These are phyloP conservation scores for Tolypocladium inflatum DNA, from an alignment of 2,329 filamentous ascomycete species.

Conservation along the genomic window DNA sequence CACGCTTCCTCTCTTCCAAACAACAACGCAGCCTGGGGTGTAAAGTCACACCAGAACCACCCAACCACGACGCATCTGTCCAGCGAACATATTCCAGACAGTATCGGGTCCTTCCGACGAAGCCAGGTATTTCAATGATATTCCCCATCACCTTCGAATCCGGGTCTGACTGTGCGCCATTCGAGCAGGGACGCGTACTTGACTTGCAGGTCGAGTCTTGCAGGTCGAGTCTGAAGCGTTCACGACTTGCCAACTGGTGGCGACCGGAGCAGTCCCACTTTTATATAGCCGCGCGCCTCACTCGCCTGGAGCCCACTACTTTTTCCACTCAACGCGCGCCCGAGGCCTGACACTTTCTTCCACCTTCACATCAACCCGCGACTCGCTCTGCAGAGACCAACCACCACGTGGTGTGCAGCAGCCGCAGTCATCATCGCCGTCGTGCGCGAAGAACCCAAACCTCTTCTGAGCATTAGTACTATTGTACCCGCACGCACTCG, in stretches of 20 bases:
- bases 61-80: too few relatives aligned
- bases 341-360: not conserved
- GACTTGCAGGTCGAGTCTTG: not conserved
- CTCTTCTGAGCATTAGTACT: not conserved
- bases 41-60: too few relatives aligned
- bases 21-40: too few relatives aligned
- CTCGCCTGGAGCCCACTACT: not conserved
- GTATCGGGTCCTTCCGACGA: too few relatives aligned
- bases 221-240: not conserved
- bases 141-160: too few relatives aligned
- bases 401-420: not conserved
- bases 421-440: not conserved
- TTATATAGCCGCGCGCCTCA: not conserved
- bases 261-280: not conserved
- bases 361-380: not conserved
- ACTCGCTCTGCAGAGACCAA: not conserved
- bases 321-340: not conserved
- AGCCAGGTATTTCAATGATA: too few relatives aligned
- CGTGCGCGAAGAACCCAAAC: not conserved
- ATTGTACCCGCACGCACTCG: not conserved
- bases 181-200: not conserved
- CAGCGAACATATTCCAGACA: too few relatives aligned
- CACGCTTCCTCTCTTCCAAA: too few relatives aligned
- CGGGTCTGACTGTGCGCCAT: too few relatives aligned
- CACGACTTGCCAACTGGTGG: not conserved